phyloP scores from a whole-genome alignment of 2,329 filamentous ascomycete genomes.

The Coleophoma crateriformis region DNA sequence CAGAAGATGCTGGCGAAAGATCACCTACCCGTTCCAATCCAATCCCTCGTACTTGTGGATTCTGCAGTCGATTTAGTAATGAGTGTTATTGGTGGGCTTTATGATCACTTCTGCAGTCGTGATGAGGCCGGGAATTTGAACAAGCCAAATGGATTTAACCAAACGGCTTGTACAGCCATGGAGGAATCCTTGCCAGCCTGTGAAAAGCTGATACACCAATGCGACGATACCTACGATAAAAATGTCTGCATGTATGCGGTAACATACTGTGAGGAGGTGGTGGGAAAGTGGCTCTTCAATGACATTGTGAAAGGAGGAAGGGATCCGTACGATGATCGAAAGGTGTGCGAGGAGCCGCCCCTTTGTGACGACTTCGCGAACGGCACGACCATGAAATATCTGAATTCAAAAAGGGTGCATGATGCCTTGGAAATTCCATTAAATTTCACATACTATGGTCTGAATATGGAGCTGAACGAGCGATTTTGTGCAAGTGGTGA shows the following conservation, averaged over 20 bases:
- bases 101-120: constrained; percentile 14
- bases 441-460: background rate
- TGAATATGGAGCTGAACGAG: constrained; percentile 6
- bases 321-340: constrained; percentile 4
- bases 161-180: constrained; percentile 5
- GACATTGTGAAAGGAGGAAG: constrained; percentile 1
- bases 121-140: background rate
- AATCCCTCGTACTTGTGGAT: constrained; percentile 11
- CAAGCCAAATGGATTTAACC: constrained; percentile 4
- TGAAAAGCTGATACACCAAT: constrained; percentile 2
- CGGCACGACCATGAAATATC: constrained; percentile 3
- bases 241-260: constrained; percentile 6
- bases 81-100: constrained; percentile 3
- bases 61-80: constrained; percentile 7
- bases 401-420: constrained; percentile 4
- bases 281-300: background rate
- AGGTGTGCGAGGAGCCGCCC: constrained; percentile 1
- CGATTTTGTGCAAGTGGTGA: constrained; percentile 2
- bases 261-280: constrained; percentile 4
- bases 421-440: constrained; percentile 1
- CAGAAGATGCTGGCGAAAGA: constrained; percentile 6
- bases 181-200: constrained; percentile 7
- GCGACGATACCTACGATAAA: constrained; percentile 7
- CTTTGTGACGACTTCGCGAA: constrained; percentile 3
- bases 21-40: constrained; percentile 4